phyloP scores from a whole-genome alignment of 78 protist genomes.

The Pelomyxa schiedti region DNA sequence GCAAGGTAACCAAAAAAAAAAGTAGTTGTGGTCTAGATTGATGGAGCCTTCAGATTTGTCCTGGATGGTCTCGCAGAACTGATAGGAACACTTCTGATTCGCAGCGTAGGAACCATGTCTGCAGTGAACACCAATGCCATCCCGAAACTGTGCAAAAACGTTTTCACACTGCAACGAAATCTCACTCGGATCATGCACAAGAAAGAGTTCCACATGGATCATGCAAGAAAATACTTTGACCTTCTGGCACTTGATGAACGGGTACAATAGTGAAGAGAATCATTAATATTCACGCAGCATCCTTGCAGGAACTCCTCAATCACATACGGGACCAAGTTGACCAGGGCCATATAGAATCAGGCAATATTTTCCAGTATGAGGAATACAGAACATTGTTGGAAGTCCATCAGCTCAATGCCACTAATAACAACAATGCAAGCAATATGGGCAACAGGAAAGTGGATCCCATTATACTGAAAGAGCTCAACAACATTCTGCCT shows the following conservation, averaged over 20 bases:
- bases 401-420: background rate
- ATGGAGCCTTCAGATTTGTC: background rate
- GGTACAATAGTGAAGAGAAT: no score
- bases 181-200: background rate
- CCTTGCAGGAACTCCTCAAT: background rate
- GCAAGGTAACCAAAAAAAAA: no score
- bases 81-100: background rate
- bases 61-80: background rate
- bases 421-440: no score
- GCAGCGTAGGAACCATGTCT: background rate
- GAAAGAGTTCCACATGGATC: background rate
- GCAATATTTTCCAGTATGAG: background rate
- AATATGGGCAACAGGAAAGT: background rate
- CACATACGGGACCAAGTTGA: background rate
- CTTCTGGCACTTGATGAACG: background rate
- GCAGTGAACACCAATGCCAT: background rate
- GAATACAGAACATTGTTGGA: background rate
- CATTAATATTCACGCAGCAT: no score
- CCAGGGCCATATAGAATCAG: background rate
- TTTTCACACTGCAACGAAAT: background rate
- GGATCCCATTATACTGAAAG: background rate
- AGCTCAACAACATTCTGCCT: background rate
- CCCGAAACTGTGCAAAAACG: background rate
- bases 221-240: background rate
- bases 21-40: background rate